A percentile compares a stretch with the other conserved stretches of the same genome.
These are phyloP conservation scores for Candida koratica DNA, from an alignment of 805 yeast species.

Conservation along the genomic window DNA sequence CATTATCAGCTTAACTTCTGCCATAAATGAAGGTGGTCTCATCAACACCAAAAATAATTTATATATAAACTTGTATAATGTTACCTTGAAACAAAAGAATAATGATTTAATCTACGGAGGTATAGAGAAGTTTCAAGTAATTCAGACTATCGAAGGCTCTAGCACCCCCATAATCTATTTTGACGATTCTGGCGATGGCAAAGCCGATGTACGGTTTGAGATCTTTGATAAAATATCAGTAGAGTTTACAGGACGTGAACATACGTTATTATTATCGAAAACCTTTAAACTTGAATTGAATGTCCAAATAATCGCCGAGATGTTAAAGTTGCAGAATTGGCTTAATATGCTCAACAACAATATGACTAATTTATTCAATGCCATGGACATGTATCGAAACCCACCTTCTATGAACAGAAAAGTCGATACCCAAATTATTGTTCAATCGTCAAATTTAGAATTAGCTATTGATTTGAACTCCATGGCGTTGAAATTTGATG, in stretches of 20 bases:
- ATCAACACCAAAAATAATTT: slow-evolving; percentile 26
- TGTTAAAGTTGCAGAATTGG: slow-evolving; percentile 5
- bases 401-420: background rate
- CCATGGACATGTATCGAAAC: slow-evolving; percentile 7
- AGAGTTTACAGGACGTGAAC: slow-evolving; percentile 12
- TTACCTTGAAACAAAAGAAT: slow-evolving; percentile 43
- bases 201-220: slow-evolving; percentile 55
- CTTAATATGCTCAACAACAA: background rate
- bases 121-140: slow-evolving; percentile 30
- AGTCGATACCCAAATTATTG: slow-evolving; percentile 22
- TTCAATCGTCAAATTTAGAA: slow-evolving; percentile 40
- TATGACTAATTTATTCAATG: slow-evolving; percentile 1
- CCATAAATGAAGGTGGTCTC: slow-evolving; percentile 42
- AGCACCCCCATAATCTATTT: slow-evolving; percentile 26
- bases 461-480: slow-evolving; percentile 19
- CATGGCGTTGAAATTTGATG: slow-evolving; percentile 19
- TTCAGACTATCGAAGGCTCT: slow-evolving; percentile 18
- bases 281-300: slow-evolving; percentile 10
- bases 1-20: slow-evolving; percentile 44
- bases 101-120: slow-evolving; percentile 46
- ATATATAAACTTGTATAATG: slow-evolving; percentile 22
- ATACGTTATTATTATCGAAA: slow-evolving; percentile 15
- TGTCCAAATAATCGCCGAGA: slow-evolving; percentile 1
- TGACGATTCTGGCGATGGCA: slow-evolving; percentile 15
- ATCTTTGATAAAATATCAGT: slow-evolving; percentile 22